phyloP scores from a whole-genome alignment of 2,329 filamentous ascomycete genomes.

The Didymella sp. region DNA sequence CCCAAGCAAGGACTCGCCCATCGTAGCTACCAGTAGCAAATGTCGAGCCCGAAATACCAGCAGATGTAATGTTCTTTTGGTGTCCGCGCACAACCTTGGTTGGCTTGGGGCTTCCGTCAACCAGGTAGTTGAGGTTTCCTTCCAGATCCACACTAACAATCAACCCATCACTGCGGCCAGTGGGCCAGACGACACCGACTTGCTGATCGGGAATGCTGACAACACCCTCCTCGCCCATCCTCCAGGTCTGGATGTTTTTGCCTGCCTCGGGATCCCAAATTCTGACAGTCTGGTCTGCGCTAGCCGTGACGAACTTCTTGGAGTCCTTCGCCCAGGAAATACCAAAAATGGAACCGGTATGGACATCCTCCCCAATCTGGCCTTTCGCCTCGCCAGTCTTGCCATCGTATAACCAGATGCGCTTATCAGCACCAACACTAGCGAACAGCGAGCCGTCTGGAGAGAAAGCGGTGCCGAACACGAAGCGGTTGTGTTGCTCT shows the following conservation, averaged over 20 bases:
- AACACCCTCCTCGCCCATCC: constrained; percentile 75
- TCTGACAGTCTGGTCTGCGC: constrained; percentile 92
- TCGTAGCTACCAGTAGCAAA: constrained; percentile 93
- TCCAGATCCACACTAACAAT: constrained; percentile 89
- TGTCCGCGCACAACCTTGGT: constrained; percentile 81
- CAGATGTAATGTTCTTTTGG: constrained; percentile 86
- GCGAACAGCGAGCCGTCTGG: constrained; percentile 83
- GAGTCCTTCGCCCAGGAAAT: constrained; percentile 91
- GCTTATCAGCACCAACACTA: constrained; percentile 89
- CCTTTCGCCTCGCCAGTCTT: constrained; percentile 86
- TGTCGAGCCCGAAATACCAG: constrained; percentile 68
- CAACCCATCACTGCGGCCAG: constrained; percentile 80
- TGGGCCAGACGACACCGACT: constrained; percentile 90
- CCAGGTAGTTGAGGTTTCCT: constrained; percentile 89
- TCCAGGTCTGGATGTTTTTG: constrained; percentile 81
- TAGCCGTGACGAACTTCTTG: constrained; percentile 85
- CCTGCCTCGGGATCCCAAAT: constrained; percentile 89
- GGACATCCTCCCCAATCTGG: constrained; percentile 80
- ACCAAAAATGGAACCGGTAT: constrained; percentile 91
- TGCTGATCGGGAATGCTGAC: constrained; percentile 84
- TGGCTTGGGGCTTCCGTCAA: constrained; percentile 73
- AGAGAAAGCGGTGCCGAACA: constrained; percentile 86
- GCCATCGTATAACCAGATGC: constrained; percentile 94
- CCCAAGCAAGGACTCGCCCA: constrained; percentile 85
- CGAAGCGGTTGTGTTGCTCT: constrained; percentile 84